Percentiles rank a stretch among this genome's conserved stretches.
These are phyloP conservation scores for Xenoacremonium recifei DNA, from an alignment of 2,329 filamentous ascomycete genomes.

Conservation along the genomic window DNA sequence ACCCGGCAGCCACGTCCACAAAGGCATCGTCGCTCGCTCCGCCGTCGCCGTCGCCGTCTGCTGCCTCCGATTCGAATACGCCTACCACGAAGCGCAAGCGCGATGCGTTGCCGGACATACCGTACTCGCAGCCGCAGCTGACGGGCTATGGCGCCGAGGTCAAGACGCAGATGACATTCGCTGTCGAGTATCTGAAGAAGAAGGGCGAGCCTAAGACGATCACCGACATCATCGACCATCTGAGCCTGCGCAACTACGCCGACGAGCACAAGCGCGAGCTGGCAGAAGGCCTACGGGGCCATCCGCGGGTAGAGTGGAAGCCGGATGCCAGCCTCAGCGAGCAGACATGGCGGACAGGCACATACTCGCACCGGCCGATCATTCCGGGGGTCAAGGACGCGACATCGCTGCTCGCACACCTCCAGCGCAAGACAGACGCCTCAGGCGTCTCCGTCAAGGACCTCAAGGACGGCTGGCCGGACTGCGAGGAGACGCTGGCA, in stretches of 20 bases:
- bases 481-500: constrained; percentile 76
- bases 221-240: constrained; percentile 74
- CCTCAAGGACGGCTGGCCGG: constrained; percentile 92
- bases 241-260: constrained; percentile 65
- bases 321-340: constrained; percentile 59
- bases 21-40: constrained; percentile 47
- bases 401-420: constrained; percentile 73
- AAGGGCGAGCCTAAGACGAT: constrained; percentile 69
- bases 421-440: constrained; percentile 79
- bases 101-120: constrained; percentile 51
- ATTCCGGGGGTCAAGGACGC: constrained; percentile 76
- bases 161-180: constrained; percentile 85
- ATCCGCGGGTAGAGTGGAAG: constrained; percentile 57
- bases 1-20: constrained; percentile 33
- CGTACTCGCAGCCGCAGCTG: constrained; percentile 73
- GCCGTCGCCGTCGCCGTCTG: constrained; percentile 62
- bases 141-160: constrained; percentile 76
- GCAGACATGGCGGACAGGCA: constrained; percentile 66
- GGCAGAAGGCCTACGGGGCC: constrained; percentile 64
- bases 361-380: constrained; percentile 80
- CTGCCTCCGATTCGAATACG: constrained; percentile 58
- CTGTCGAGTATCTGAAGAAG: constrained; percentile 77
- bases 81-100: constrained; percentile 63
- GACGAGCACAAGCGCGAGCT: constrained; percentile 64
- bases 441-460: constrained; percentile 83